Evolutionary conservation across 2,329 filamentous ascomycete genomes (phyloP), one percentile per base, ranked within the genome.

Genomic region (Fusarium foetens): DNA sequence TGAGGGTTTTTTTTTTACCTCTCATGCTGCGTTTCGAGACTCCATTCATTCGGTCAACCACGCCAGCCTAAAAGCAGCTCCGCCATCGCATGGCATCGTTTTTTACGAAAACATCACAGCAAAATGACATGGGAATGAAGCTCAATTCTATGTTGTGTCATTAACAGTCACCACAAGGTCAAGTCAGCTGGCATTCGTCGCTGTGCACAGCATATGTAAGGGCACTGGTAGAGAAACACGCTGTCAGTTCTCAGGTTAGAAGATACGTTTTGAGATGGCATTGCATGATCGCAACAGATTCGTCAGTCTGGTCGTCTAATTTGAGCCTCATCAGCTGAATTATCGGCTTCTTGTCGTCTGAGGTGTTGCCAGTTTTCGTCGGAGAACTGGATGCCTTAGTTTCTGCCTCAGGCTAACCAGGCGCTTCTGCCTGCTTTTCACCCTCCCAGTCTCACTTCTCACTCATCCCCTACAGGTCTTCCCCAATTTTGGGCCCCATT

Each of bases 1-100:
- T 77, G 75, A 62, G 57, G 59, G 48, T 75, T 19, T 25, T 36
- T 72, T 74, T 72, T 31, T 52, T 25, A 55, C 58, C 35, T 46
- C 38, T 29, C 35, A 31, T 41, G 16, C 48, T 43, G 57, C 39
- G 41, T 21, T 59, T 36, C 33, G 19, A 14, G 39, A 55, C 38
- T 60, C 46, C 54, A 46, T 70, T 35, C 43, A 71, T 72, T 72
- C 58, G 72, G 57, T 62, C 54, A 66, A 57, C 29, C 62, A 66
- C 53, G 57, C 53, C 52, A 58, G 46, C 63, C 64, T 49, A 48
- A 58, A 39, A 57, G 41, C 51, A 61, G 38, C 53, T 66, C 41
- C 41, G 70, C 41, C 23, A 27, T 33, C 23, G 53, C n/a, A 54
- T 43, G 1, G 57, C 49, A 58, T 46, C 49, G 31, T 35, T 46